A percentile compares a stretch with the other conserved stretches of the same genome.
These are phyloP conservation scores for Tetrahymena elliotti DNA, from an alignment of 73 alveolate genomes.

Conservation along the genomic window DNA sequence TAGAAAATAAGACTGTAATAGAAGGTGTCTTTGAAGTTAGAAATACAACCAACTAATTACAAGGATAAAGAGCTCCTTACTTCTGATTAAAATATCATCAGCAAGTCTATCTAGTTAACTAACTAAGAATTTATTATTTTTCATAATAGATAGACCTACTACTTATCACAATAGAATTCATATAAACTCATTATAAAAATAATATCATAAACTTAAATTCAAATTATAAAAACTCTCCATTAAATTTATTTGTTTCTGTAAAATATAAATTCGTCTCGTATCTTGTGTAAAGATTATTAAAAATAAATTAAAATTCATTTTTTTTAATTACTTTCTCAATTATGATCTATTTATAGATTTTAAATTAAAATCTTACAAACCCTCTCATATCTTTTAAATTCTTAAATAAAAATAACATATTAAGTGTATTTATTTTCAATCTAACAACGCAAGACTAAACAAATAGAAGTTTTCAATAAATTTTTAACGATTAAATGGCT, in stretches of 20 bases:
- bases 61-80: constrained; percentile 21
- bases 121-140: background rate
- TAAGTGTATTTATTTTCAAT: background rate
- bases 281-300: background rate
- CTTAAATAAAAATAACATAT: background rate
- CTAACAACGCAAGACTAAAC: too few species aligned
- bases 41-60: constrained; percentile 20
- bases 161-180: background rate
- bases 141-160: background rate
- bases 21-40: constrained; percentile 70
- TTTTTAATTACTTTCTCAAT: too few species aligned
- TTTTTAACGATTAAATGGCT: background rate
- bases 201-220: background rate
- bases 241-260: background rate
- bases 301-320: background rate
- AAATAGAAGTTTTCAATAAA: too few species aligned
- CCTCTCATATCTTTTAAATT: background rate
- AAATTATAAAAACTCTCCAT: background rate
- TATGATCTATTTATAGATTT: background rate
- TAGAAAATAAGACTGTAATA: constrained; percentile 73
- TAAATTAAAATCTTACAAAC: background rate
- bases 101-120: background rate
- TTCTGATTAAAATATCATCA: background rate
- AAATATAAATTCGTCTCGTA: background rate
- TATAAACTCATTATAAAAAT: too few species aligned